Base-by-base conservation (phyloP, 1,139 yeast species). In the Hyphopichia wangnamkhiaoensis region DNA sequence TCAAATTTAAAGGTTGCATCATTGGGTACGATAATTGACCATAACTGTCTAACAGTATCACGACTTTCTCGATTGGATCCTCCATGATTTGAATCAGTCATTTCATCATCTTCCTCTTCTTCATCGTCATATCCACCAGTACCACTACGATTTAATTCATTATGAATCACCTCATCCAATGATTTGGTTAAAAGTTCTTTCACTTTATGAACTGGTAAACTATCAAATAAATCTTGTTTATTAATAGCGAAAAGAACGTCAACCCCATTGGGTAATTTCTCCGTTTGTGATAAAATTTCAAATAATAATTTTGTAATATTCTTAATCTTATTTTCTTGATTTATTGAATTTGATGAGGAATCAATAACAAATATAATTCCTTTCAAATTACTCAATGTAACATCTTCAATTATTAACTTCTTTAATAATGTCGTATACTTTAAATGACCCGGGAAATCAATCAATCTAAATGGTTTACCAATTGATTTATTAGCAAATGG, bases 371-470 rank as follows among this genome's bases (percentile, higher is more conserved):
- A 89, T 2, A 89, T 62, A 5, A 89, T 66, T 3, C 96, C 96
- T 47, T 74, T 67, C 34, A 82, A 63, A 28, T 70, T 68, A 35
- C 63, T 61, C 33, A 76, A 53, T 20, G 80, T 68, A 30, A 70
- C 64, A 35, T 75, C 75, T 18, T 72, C 67, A 13, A 71, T 56
- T 36, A 76, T 64, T 46, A 68, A 53, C 41, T 67, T 71, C 44
- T 63, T 62, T 47, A 79, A 58, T 38, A 73, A 63, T 37, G 75
- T 75, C 44, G 77, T 78, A 49, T 90, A 77, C 58, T 89, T 90
- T 41, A 78, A 66, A 60, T 86, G 93, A 6, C 97, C 97, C 2
- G 98, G 98, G 49, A 82, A 82, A 56, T 91, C 98, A 37, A 84
- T 73, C 34, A 90, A 58, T 48, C 74, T 72, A 60, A 65, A 73